phyloP scores from a whole-genome alignment of 2,329 filamentous ascomycete species.

The Hypoxylon sp. region DNA sequence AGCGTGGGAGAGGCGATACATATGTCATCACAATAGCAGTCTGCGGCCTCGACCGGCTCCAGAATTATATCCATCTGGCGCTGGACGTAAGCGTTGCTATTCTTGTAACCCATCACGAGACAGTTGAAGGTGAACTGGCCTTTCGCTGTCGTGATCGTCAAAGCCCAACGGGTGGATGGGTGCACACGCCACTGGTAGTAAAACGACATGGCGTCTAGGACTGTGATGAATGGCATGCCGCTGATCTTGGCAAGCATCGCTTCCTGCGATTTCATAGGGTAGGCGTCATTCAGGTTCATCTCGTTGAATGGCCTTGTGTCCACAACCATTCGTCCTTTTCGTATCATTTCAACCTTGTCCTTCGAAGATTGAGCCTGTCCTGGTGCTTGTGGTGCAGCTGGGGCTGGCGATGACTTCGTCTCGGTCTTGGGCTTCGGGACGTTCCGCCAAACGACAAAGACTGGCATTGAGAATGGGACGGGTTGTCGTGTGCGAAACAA shows the following conservation, averaged over 20 bases:
- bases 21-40: neutral
- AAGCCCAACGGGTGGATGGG: neutral
- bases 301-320: neutral
- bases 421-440: too few relatives aligned
- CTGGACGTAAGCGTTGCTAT: neutral
- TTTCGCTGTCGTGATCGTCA: neutral
- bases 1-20: neutral
- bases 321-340: neutral
- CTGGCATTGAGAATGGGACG: neutral
- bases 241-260: neutral
- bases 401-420: too few relatives aligned
- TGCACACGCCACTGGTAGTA: neutral
- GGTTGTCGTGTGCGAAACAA: neutral
- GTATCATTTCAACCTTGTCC: neutral
- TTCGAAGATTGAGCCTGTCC: too few relatives aligned
- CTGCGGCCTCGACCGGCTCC: neutral
- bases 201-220: neutral
- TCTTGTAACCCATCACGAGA: too few relatives aligned
- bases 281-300: neutral
- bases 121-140: too few relatives aligned
- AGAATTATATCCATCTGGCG: neutral
- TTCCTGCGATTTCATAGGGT: neutral
- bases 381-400: too few relatives aligned
- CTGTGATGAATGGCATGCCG: neutral
- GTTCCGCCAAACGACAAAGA: neutral